Base-by-base conservation (phyloP, 1,284 basidiomycete species). In the Boletus smithii region DNA sequence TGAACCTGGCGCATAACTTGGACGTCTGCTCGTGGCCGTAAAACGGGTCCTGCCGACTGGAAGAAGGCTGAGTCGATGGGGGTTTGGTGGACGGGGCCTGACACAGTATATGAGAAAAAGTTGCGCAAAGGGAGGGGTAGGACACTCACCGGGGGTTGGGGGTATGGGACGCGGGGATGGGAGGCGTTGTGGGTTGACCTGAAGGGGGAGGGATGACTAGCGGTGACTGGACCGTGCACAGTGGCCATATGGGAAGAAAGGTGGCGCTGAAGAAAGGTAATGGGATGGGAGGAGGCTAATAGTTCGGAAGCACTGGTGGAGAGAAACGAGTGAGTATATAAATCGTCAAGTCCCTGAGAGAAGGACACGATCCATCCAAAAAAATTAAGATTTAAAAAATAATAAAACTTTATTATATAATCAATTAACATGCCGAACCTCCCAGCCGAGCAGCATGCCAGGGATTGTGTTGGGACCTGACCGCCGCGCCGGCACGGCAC, bases 1-100 rank as follows among this genome's bases (percentile, higher is more conserved):
- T 89, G 61, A 92, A 93, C 0, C 84, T 74, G 0, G 78, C 81
- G 51, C 84, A 83, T 41, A 90, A 69, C 36, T 80, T 79, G 0
- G 79, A 60, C 57, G 80, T 73, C 36, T 74, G 72, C 68, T 90
- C 87, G 62, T 92, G 86, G 22, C 91, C 88, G 67, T 92, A 90
- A 66, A 78, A 93, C 0, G 82, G 83, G 65, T 92, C 88, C 14
- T 60, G 55, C 10, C 60, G 54, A 8, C 46, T 50, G 0, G 50
- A 51, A 0, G 51, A 46, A 3, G 64, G 66, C 46, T 69, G 66
- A 4, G 64, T 64, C 8, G 64, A 69, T 0, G 63, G 44, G 0
- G 62, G 66, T 24, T 69, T 65, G 6, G 48, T 40, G 0, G 60
- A 60, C 0, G 58, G 62, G 43, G 49, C 59, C 66, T 69, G 43